Evolutionary conservation across 2,329 filamentous ascomycete species (phyloP).

Genomic region (Tetracladium maxilliforme): DNA sequence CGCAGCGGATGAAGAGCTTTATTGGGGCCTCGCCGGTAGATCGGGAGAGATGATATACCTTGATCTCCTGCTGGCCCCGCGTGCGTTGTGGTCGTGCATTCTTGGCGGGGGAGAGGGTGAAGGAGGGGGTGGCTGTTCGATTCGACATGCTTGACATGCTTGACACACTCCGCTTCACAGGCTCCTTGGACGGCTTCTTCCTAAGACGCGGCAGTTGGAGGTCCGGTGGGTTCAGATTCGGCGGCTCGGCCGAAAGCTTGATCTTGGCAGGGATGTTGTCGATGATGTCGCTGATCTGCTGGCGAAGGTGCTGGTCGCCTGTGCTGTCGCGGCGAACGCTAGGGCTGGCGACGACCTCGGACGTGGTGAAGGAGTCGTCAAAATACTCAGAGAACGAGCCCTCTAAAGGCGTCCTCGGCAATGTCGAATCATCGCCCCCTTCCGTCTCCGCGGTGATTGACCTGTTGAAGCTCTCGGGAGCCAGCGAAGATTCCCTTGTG

Average conservation of each 20-base stretch:
- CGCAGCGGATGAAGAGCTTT: conserved; percentile 85
- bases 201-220: conserved; percentile 32
- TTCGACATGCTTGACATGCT: conserved; percentile 28
- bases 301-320: conserved; percentile 60
- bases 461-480: too few relatives aligned
- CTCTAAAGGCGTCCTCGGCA: too few relatives aligned
- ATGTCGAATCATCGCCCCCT: too few relatives aligned
- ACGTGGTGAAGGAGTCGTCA: too few relatives aligned
- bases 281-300: conserved; percentile 68
- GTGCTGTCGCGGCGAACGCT: conserved; percentile 22
- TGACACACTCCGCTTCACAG: conserved; percentile 30
- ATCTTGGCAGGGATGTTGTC: conserved; percentile 69
- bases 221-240: conserved; percentile 44
- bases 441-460: too few relatives aligned
- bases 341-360: conserved; percentile 13
- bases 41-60: conserved; percentile 81
- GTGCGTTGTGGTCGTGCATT: conserved; percentile 27
- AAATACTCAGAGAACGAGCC: too few relatives aligned
- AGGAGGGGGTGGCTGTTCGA: conserved; percentile 48
- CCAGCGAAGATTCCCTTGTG: too few relatives aligned
- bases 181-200: conserved; percentile 14
- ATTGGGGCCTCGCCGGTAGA: conserved; percentile 76
- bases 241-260: conserved; percentile 45
- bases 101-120: conserved; percentile 53
- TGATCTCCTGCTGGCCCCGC: conserved; percentile 57